These are phyloP conservation scores for Sclerotinia borealis DNA, from an alignment of 2,329 filamentous ascomycete genomes.

Conservation along the genomic window DNA sequence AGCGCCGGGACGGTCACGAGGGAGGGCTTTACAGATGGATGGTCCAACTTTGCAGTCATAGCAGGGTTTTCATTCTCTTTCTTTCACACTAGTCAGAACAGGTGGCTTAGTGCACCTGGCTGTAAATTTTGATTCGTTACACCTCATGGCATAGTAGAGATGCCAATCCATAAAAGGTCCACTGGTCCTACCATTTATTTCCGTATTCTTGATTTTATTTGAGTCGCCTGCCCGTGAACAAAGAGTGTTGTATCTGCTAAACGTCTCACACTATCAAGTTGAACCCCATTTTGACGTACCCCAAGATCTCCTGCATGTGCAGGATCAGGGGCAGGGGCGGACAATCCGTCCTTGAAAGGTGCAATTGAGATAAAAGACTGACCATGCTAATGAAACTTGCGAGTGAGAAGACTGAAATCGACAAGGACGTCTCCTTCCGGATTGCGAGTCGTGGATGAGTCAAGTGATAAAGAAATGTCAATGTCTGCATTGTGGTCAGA, in stretches of 20 bases:
- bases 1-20: slow-evolving; percentile 14
- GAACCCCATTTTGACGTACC: slow-evolving; percentile 21
- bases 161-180: background rate
- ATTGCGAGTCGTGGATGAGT: slow-evolving; percentile 76
- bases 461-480: slow-evolving; percentile 70
- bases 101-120: slow-evolving; percentile 1
- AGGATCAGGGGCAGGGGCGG: slow-evolving; percentile 28
- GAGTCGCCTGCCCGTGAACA: background rate
- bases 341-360: slow-evolving; percentile 36
- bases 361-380: slow-evolving; percentile 59
- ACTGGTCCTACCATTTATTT: background rate
- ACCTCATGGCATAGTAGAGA: background rate
- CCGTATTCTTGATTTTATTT: background rate
- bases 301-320: slow-evolving; percentile 23
- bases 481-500: slow-evolving; percentile 42
- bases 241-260: background rate
- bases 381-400: slow-evolving; percentile 73
- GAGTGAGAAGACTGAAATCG: slow-evolving; percentile 70
- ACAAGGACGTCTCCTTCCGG: slow-evolving; percentile 70
- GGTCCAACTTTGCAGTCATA: slow-evolving; percentile 8
- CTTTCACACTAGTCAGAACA: slow-evolving; percentile 4
- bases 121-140: background rate
- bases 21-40: background rate
- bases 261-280: slow-evolving; percentile 9
- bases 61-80: slow-evolving; percentile 5